These are phyloP conservation scores for Coprinellus micaceus DNA, from an alignment of 768 basidiomycete genomes.

Conservation along the genomic window DNA sequence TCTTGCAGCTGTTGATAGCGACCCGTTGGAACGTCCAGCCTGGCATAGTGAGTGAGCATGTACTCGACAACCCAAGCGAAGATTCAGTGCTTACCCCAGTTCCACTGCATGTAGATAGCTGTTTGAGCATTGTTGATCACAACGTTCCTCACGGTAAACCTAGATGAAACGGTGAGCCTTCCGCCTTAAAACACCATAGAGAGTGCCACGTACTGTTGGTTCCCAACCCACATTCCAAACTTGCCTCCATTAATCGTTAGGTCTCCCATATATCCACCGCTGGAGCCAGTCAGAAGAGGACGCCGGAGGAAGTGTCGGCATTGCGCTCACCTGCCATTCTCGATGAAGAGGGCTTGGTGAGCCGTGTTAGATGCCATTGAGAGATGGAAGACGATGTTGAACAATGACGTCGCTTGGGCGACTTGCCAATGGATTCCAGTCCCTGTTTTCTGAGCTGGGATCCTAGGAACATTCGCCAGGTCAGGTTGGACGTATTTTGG, in stretches of 20 bases:
- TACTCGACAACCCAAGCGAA: background rate
- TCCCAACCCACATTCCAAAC: slow-evolving; percentile 69
- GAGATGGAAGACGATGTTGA: slow-evolving; percentile 72
- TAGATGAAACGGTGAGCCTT: slow-evolving; percentile 10
- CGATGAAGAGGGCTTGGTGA: slow-evolving; percentile 75
- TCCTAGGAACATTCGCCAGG: slow-evolving; percentile 43
- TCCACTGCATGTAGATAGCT: slow-evolving; percentile 42
- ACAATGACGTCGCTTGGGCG: slow-evolving; percentile 70
- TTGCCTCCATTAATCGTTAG: slow-evolving; percentile 48
- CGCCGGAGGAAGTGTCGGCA: background rate
- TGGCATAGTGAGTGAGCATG: background rate
- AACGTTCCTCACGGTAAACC: slow-evolving; percentile 57
- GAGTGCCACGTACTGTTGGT: slow-evolving; percentile 60
- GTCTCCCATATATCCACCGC: slow-evolving; percentile 55
- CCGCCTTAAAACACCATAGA: too few species aligned
- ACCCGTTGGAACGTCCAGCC: slow-evolving; percentile 2
- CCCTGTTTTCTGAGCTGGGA: slow-evolving; percentile 35
- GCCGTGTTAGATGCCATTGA: slow-evolving; percentile 56
- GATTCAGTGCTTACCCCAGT: slow-evolving; percentile 41
- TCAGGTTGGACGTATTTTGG: background rate
- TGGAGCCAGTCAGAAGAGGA: slow-evolving; percentile 14
- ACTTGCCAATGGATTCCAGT: slow-evolving; percentile 85
- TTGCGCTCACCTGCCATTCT: slow-evolving; percentile 62
- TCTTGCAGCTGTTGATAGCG: background rate
- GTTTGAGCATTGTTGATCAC: slow-evolving; percentile 54